Base-by-base conservation (phyloP, 345 rosid species). In the Isatis tinctoria region DNA sequence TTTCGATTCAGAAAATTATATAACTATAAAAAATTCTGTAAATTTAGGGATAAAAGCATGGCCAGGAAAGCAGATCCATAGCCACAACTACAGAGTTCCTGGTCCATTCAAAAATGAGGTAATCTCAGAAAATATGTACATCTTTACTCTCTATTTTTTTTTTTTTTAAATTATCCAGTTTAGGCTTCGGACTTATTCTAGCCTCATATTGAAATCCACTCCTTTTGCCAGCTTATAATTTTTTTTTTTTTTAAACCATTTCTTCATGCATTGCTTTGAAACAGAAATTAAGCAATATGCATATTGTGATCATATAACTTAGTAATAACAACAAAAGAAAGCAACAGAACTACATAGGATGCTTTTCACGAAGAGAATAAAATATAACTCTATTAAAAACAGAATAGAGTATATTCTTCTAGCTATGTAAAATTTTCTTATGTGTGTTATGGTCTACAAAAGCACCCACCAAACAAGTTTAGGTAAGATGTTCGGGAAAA, bases 1-100 rank as follows among this genome's bases (percentile, higher is more conserved):
- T 9, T 47, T 47, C 52, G 14, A 5, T 52, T 3, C n/a, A 26
- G 26, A 10, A 17, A 22, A 17, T 26, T 12, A 26, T 22, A 2
- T 51, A 24, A 51, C 5, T 11, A 2, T 22, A 1, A 8, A 1
- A 13, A 24, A 3, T 18, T 37, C 27, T 69, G n/a, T 14, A 20
- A 5, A 48, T 62, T 3, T 78, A 88, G 98, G 98, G 35, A 80
- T 88, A 61, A 36, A 78, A 65, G 45, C 59, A 30, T 92, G 98
- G 98, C 98, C 93, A 56, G 60, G 60, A n/a, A 56, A 56, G 60
- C 60, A 56, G 75, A 79, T 85, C 53, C 90, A 92, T 74, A 88
- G 98, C 83, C 97, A 90, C 81, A 92, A 82, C 66, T 90, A 93
- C 65, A 86, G 95, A 30, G 57, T 69, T 59, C 90, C 93, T 1